Conservation (phyloP, 495 filamentous ascomycete species). For the Daldinia concentrica region DNA sequence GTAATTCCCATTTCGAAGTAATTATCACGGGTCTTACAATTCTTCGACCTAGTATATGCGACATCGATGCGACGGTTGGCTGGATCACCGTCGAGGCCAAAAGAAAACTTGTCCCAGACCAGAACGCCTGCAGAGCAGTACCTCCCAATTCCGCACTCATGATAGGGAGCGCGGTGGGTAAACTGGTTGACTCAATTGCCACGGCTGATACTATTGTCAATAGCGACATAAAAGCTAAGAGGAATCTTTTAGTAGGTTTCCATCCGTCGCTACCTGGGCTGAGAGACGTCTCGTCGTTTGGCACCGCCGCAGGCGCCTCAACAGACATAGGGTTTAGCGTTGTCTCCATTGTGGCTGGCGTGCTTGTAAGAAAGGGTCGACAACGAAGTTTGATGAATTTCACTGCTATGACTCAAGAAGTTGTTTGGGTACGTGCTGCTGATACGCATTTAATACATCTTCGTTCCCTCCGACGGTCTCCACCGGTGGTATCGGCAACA, state of each 20-base stretch:
- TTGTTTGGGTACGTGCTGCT: not conserved
- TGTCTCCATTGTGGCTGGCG: constrained; percentile 10
- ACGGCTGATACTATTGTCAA: constrained; percentile 70
- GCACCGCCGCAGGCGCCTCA: not conserved
- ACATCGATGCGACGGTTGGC: constrained; percentile 60
- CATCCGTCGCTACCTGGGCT: not conserved
- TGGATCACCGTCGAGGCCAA: constrained; percentile 63
- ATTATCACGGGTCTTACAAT: not conserved
- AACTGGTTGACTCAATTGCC: constrained; percentile 77
- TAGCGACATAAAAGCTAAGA: constrained; percentile 65
- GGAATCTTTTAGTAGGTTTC: constrained; percentile 43
- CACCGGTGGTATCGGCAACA: not conserved
- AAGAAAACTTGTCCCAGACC: constrained; percentile 65
- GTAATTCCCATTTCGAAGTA: not conserved
- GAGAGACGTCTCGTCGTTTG: not conserved
- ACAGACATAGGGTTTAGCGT: not conserved
- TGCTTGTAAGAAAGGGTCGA: not conserved
- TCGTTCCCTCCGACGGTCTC: not conserved
- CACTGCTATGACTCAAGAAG: not conserved
- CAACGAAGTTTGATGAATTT: not conserved
- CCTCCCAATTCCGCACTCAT: constrained; percentile 61
- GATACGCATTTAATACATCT: not conserved
- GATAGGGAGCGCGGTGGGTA: constrained; percentile 75
- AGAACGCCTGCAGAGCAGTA: constrained; percentile 68
- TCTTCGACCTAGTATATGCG: constrained; percentile 61